phyloP scores from a whole-genome alignment of 2,329 filamentous ascomycete species.

The Colletotrichum sansevieriae region DNA sequence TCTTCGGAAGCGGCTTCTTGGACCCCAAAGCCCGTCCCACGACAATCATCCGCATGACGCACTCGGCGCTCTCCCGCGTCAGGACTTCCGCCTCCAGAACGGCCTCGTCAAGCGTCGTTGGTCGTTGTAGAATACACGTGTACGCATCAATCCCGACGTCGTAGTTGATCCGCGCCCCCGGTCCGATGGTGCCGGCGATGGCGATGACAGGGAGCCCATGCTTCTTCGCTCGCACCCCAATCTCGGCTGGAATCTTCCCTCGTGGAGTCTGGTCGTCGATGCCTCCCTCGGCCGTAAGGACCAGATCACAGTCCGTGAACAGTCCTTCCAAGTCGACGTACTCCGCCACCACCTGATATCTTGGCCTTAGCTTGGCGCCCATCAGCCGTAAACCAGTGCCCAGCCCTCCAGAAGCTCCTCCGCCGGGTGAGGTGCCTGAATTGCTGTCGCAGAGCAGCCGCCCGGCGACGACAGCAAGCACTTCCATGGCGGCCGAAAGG shows the following conservation, averaged over 20 bases:
- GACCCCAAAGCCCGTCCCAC: conserved; percentile 48
- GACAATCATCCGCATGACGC: conserved; percentile 51
- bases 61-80: conserved; percentile 51
- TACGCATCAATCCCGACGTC: conserved; percentile 52
- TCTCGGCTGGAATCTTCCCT: conserved; percentile 67
- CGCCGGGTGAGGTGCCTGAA: conserved; percentile 56
- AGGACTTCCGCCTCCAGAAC: conserved; percentile 49
- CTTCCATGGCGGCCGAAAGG: conserved; percentile 58
- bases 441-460: conserved; percentile 50
- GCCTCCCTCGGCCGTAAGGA: conserved; percentile 66
- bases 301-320: conserved; percentile 62
- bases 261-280: conserved; percentile 64
- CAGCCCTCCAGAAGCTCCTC: conserved; percentile 65
- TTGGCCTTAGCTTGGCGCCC: conserved; percentile 59
- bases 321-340: conserved; percentile 62
- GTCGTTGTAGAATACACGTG: conserved; percentile 50
- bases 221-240: conserved; percentile 61
- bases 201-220: conserved; percentile 59
- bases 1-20: conserved; percentile 21
- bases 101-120: conserved; percentile 49
- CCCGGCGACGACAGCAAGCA: conserved; percentile 53
- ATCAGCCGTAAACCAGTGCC: conserved; percentile 64
- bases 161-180: conserved; percentile 51
- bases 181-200: conserved; percentile 54
- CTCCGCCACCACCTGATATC: conserved; percentile 63